Percentiles rank a stretch among this genome's conserved stretches.
phyloP scores from a whole-genome alignment of 1,284 basidiomycete genomes.

The Earliella scabrosa region DNA sequence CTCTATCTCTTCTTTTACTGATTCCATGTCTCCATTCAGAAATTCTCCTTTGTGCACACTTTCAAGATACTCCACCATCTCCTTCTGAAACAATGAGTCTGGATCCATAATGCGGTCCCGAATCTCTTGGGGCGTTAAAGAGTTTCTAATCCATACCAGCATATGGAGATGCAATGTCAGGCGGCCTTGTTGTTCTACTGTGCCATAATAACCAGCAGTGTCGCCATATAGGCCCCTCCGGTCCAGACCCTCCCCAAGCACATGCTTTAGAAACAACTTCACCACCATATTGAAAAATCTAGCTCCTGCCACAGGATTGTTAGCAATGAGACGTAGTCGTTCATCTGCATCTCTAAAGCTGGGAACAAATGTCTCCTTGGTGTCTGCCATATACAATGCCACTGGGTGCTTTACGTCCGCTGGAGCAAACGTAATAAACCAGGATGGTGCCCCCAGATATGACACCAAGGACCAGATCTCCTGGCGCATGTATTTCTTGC shows the following conservation, averaged over 20 bases:
- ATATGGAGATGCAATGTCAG: conserved; percentile 40
- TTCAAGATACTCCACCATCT: too few relatives aligned
- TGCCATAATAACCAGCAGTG: conserved; percentile 39
- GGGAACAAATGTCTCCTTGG: not conserved
- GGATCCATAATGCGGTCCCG: conserved; percentile 30
- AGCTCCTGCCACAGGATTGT: too few relatives aligned
- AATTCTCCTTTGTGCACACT: not conserved
- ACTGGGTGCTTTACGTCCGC: conserved; percentile 18
- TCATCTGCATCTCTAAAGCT: not conserved
- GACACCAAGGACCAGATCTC: conserved; percentile 43
- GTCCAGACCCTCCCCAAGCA: conserved; percentile 29
- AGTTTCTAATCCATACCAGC: conserved; percentile 35
- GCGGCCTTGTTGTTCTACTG: conserved; percentile 42
- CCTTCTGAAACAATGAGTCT: not conserved
- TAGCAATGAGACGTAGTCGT: conserved; percentile 20
- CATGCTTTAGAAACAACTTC: conserved; percentile 39
- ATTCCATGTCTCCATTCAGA: not conserved
- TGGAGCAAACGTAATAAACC: conserved; percentile 41
- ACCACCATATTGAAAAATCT: too few relatives aligned
- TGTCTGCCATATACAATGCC: conserved; percentile 10
- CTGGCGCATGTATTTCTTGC: conserved; percentile 39
- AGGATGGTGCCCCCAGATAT: conserved; percentile 34
- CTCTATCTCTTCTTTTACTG: not conserved
- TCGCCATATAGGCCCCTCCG: conserved; percentile 37
- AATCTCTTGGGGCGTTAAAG: conserved; percentile 35